phyloP scores from a whole-genome alignment of 1,284 basidiomycete species.

The Cutaneotrichosporon daszewskae region DNA sequence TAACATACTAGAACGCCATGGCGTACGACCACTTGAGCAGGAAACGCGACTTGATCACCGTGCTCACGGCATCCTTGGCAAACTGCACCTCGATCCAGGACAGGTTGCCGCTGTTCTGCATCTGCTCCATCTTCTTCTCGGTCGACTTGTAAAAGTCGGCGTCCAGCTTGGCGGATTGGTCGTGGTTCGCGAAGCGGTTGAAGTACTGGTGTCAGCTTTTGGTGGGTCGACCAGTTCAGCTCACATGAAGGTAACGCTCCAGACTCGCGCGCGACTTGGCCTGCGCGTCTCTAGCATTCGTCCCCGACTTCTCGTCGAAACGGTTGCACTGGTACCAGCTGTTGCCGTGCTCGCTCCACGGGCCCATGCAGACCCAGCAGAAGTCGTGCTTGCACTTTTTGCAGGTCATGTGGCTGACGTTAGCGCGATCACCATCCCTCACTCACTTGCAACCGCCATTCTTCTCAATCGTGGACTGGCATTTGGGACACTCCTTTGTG shows the following conservation, averaged over 20 bases:
- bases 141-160: constrained; percentile 87
- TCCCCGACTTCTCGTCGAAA: constrained; percentile 86
- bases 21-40: constrained; percentile 99
- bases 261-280: constrained; percentile 79
- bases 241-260: constrained; percentile 91
- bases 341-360: constrained; percentile 96
- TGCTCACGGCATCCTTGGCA: constrained; percentile 94
- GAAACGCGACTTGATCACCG: constrained; percentile 80
- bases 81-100: constrained; percentile 99
- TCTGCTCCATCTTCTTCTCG: constrained; percentile 99
- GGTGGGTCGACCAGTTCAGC: constrained; percentile 43
- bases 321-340: constrained; percentile 98
- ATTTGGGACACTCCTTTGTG: constrained; percentile 94
- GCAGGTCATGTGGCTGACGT: constrained; percentile 92
- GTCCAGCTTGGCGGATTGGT: constrained; percentile 93
- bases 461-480: constrained; percentile 97
- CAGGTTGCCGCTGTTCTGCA: constrained; percentile 84
- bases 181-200: constrained; percentile 97
- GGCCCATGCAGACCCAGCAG: constrained; percentile 65
- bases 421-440: neutral
- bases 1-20: constrained; percentile 85
- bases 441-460: constrained; percentile 99
- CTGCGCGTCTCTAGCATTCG: constrained; percentile 84
- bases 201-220: constrained; percentile 59
- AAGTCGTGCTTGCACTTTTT: constrained; percentile 92